Conservation (phyloP, 257 asterid species). For the Rubia yunnanensis region DNA sequence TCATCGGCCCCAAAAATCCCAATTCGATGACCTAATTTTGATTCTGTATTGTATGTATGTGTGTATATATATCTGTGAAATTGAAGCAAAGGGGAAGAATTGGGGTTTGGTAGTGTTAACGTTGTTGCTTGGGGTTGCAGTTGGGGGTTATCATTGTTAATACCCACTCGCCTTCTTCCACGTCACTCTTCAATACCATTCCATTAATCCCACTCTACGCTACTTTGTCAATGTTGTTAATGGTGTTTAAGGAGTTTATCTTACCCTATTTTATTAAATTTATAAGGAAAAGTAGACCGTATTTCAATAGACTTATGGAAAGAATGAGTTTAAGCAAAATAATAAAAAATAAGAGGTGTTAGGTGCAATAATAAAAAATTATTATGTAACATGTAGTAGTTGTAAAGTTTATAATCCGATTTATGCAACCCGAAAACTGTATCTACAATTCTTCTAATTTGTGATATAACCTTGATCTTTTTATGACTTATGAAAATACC, state of each 20-base stretch:
- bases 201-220: constrained; percentile 56
- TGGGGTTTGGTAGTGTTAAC: constrained; percentile 2
- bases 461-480: no score
- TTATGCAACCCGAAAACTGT: no score
- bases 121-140: constrained; percentile 10
- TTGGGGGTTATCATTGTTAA: constrained; percentile 23
- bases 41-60: constrained; percentile 19
- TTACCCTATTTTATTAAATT: not conserved
- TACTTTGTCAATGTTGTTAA: constrained; percentile 10
- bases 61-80: not conserved
- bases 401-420: no score
- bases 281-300: no score
- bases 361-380: no score
- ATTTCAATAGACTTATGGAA: no score
- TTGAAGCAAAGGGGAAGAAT: not conserved
- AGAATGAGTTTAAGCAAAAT: no score
- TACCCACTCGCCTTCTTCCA: constrained; percentile 29
- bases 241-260: not conserved
- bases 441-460: no score
- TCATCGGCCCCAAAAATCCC: not conserved
- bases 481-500: no score
- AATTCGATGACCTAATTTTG: not conserved
- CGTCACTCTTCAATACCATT: constrained; percentile 43
- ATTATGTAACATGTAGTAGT: no score
- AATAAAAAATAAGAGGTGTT: no score